Percentiles rank a stretch among this genome's conserved stretches.
Evolutionary conservation across 2,329 filamentous ascomycete genomes (phyloP).

Genomic region (Mycogone perniciosa): DNA sequence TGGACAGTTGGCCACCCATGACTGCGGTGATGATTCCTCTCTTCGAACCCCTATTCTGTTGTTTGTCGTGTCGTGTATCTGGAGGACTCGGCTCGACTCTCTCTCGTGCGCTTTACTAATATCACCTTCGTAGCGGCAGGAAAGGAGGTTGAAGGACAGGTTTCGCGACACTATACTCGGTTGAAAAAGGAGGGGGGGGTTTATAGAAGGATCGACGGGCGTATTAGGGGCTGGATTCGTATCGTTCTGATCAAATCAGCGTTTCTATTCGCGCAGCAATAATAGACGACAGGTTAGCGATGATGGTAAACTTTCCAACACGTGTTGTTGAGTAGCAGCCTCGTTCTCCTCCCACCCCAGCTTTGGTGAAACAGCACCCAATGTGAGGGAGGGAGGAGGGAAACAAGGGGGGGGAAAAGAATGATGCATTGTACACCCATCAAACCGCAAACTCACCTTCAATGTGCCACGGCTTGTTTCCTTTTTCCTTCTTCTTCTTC

Average conservation of each 20-base stretch:
- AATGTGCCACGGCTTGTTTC: background rate
- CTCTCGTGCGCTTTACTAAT: background rate
- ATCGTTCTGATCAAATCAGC: background rate
- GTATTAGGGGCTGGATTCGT: too few species aligned
- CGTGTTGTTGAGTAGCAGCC: background rate
- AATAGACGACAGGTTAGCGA: background rate
- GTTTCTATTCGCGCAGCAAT: background rate
- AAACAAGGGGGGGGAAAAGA: background rate
- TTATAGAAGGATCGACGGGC: background rate
- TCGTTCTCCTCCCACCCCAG: background rate
- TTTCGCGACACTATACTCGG: too few species aligned
- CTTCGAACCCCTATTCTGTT: background rate
- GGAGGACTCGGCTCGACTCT: background rate
- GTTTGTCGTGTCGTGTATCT: background rate
- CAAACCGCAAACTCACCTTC: background rate
- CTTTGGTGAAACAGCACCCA: background rate
- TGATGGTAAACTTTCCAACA: background rate
- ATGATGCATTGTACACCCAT: background rate
- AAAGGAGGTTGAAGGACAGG: background rate
- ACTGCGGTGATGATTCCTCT: conserved; percentile 29
- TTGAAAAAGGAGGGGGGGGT: background rate
- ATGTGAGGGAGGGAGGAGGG: background rate
- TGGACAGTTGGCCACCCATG: conserved; percentile 92
- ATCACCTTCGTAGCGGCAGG: background rate
- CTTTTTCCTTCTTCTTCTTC: too few species aligned